Evolutionary conservation across 352 stramenopile genomes (phyloP), one percentile per base, ranked within the genome.

Genomic region (Globisporangium perplexum): DNA sequence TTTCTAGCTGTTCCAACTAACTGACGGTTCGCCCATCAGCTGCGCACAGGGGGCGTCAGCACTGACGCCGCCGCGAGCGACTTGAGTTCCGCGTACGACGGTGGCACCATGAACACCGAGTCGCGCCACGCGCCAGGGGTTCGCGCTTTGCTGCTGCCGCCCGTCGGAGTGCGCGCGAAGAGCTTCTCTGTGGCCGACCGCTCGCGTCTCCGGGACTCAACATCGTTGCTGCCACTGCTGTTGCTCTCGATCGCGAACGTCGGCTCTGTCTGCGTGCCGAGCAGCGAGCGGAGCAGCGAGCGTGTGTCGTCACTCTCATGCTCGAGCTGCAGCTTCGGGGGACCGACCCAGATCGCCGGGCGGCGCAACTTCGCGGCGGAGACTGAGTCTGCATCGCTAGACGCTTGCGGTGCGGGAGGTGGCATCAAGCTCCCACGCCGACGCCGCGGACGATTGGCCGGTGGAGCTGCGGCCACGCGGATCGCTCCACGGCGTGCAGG

Each of bases 401-500:
- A 6, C 48, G 14, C 23, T 55, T 39, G 30, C 30, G 41, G 52
- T 20, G 38, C 18, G 3, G 55, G 8, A n/a, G 20, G 8, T 15
- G 26, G n/a, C 17, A 53, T 22, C 18, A 53, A 17, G 41, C 42
- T 57, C 1, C 31, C 48, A 23, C 36, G 48, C 7, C 49, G 41
- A 17, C 35, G 26, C 7, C n/a, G 7, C 20, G 12, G n/a, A 5
- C 12, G 17, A 7, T 24, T 45, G 39, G 39, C 15, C 39, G 31
- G 1, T 24, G 26, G 43, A 17, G 18, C 42, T 12, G 30, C 11
- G 0, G 43, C n/a, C 12, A 62, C 65, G 31, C 48, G 49, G 50
- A 81, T 61, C 39, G 62, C 53, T 62, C 64, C 63, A 36, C 71
- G 74, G 18, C 57, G 53, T 6, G 50, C 49, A 2, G 62, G 61